phyloP scores from a whole-genome alignment of 768 basidiomycete species.

The Hygrophorus pudorinus region DNA sequence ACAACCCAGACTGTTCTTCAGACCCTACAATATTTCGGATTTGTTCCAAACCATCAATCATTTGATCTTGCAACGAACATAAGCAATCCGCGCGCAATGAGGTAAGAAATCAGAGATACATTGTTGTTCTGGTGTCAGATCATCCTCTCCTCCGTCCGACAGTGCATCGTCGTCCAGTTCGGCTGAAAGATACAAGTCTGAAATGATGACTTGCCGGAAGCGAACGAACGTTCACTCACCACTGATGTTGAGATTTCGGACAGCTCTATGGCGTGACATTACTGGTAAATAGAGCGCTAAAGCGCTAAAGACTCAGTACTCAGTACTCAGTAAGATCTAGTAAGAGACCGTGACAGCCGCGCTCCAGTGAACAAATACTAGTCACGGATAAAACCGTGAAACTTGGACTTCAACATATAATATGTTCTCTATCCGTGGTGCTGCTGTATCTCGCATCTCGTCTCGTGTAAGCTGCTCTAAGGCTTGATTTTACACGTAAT shows the following conservation, averaged over 20 bases:
- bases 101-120: slow-evolving; percentile 31
- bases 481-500: neutral
- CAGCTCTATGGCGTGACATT: slow-evolving; percentile 90
- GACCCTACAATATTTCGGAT: slow-evolving; percentile 61
- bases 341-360: too few species aligned
- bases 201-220: neutral
- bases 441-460: slow-evolving; percentile 27
- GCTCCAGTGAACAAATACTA: slow-evolving; percentile 15
- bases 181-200: slow-evolving; percentile 26
- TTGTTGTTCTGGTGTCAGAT: slow-evolving; percentile 75
- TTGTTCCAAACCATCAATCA: slow-evolving; percentile 62
- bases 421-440: slow-evolving; percentile 47
- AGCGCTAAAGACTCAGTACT: too few species aligned
- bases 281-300: too few species aligned
- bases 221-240: slow-evolving; percentile 33
- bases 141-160: slow-evolving; percentile 69
- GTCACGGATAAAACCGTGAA: slow-evolving; percentile 7
- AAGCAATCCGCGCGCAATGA: neutral
- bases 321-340: too few species aligned
- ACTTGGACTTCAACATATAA: neutral
- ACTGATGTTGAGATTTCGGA: slow-evolving; percentile 77
- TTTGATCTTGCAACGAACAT: slow-evolving; percentile 35
- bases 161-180: slow-evolving; percentile 79
- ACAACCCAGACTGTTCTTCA: slow-evolving; percentile 52
- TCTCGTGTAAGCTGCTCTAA: slow-evolving; percentile 35